Evolutionary conservation across 257 asterid species (phyloP).

Genomic region (Ajuga chamaepitys): DNA sequence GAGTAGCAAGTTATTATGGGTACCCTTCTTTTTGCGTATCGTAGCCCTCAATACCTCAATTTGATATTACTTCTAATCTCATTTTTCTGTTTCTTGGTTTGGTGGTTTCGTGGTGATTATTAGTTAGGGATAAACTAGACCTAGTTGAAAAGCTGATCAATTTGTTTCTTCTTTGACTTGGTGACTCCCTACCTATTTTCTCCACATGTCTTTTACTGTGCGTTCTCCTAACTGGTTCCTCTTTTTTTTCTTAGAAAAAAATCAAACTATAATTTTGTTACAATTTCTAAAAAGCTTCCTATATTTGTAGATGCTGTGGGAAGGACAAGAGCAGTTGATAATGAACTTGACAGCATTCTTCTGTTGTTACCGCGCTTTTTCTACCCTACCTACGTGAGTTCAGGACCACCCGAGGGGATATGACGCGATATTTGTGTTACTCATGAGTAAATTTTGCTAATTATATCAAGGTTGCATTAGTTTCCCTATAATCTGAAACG

Average conservation of each 20-base stretch:
- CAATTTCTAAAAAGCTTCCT: not conserved
- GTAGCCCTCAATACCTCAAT: not conserved
- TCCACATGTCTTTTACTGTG: not conserved
- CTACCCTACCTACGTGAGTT: too few species aligned
- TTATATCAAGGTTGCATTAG: too few species aligned
- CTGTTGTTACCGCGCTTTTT: too few species aligned
- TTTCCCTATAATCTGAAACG: too few species aligned
- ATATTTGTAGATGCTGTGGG: conserved; percentile 63
- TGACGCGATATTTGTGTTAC: not conserved
- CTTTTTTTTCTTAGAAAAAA: not conserved
- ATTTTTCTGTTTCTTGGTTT: not conserved
- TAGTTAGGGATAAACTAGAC: not conserved
- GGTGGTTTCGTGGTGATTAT: not conserved
- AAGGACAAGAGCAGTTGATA: conserved; percentile 40
- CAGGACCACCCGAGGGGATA: conserved; percentile 1
- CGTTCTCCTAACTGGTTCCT: not conserved
- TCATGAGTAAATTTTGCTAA: too few species aligned
- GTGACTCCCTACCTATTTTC: not conserved
- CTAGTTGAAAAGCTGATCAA: not conserved
- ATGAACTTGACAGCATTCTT: not conserved
- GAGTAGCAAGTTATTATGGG: not conserved
- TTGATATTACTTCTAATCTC: not conserved
- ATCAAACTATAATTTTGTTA: not conserved
- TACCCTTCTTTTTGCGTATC: not conserved
- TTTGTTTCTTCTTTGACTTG: not conserved